A percentile compares a stretch with the other conserved stretches of the same genome.
Evolutionary conservation across 345 rosid species (phyloP).

Genomic region (Syzygium aqueum): DNA sequence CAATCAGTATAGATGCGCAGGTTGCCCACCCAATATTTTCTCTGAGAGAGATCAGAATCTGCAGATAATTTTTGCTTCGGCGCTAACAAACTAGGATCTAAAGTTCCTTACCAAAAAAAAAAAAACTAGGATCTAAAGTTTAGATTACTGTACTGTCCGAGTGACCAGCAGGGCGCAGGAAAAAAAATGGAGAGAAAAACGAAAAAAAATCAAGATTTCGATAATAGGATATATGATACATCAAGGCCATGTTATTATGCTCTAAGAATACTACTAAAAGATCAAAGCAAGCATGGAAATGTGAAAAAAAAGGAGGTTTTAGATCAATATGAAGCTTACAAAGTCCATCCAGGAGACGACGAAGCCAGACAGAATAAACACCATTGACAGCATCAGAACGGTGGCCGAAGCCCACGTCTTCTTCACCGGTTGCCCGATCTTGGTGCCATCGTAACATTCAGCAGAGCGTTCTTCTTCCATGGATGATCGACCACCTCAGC

Average conservation of each 20-base stretch:
- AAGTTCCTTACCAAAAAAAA: too few relatives aligned
- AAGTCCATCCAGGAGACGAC: neutral
- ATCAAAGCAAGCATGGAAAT: neutral
- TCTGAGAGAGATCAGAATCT: too few relatives aligned
- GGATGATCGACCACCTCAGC: neutral
- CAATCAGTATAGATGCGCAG: too few relatives aligned
- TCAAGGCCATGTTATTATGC: neutral
- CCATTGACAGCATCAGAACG: neutral
- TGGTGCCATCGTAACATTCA: neutral
- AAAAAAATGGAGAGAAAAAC: neutral
- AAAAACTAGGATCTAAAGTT: too few relatives aligned
- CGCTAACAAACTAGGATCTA: too few relatives aligned
- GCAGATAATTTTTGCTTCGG: too few relatives aligned
- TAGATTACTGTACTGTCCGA: too few relatives aligned
- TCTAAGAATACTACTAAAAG: neutral
- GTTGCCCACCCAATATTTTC: too few relatives aligned
- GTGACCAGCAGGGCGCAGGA: too few relatives aligned
- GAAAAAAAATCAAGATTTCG: too few relatives aligned
- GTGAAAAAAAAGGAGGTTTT: neutral
- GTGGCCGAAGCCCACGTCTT: slow-evolving; percentile 3
- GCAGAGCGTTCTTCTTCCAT: neutral
- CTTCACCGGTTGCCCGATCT: neutral
- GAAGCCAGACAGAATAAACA: neutral
- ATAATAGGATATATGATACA: neutral
- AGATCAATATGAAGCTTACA: neutral